Base-by-base conservation (phyloP, 768 basidiomycete genomes). In the Tricholoma furcatifolium region DNA sequence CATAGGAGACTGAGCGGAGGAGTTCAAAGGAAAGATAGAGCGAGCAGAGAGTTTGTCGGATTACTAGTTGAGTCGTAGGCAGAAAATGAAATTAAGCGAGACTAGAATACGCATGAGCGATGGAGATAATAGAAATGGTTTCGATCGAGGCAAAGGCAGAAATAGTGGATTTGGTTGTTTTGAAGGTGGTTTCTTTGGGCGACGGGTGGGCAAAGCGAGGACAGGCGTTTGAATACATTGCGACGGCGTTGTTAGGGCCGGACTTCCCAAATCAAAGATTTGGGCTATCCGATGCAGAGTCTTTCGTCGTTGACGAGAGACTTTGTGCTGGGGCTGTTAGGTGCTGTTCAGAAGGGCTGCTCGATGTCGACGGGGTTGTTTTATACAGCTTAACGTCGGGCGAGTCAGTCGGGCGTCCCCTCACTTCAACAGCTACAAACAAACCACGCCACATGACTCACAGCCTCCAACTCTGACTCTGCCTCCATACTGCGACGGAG, bases 271-370 rank as follows among this genome's bases (percentile, higher is more conserved):
- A 62, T 62, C 67, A 68, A 46, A 64, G 70, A 76, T 72, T 70
- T 76, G 74, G 79, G 56, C 59, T 62, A 76, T 74, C 74, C 73
- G 56, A 61, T 62, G 65, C 67, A 70, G 67, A 70, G 68, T 64
- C 68, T 66, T 66, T 75, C 74, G 69, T 58, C 55, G 41, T 39
- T 11, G 50, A 54, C 67, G 67, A 65, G 62, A 60, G 60, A 45
- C 53, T 60, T 57, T 55, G 50, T 45, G 3, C 34, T 15, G 21
- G 23, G 39, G 23, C 1, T 31, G 23, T 6, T 15, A 27, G 15
- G 15, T 15, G 7, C n/a, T n/a, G 10, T 50, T 35, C 5, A 31
- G 8, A 40, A 24, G 47, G 27, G 24, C 15, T 35, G n/a, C 20
- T 23, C 17, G 47, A 9, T 20, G 36, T 44, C 17, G 50, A 35